phyloP scores from a whole-genome alignment of 2,329 filamentous ascomycete genomes.

The Neobulgaria alba region DNA sequence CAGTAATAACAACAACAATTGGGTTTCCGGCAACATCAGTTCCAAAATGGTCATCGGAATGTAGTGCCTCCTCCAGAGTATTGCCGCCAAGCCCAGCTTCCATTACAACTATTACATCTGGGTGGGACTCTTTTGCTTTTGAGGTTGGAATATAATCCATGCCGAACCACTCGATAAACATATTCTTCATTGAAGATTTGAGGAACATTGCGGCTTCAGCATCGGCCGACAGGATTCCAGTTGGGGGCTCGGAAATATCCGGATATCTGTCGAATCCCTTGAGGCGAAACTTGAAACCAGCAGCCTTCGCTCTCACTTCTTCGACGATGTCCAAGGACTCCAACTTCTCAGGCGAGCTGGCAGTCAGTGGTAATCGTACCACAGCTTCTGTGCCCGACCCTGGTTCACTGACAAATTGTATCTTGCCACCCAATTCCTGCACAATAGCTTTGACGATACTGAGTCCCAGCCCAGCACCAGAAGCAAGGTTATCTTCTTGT shows the following conservation, averaged over 20 bases:
- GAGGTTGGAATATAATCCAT: slow-evolving; percentile 15
- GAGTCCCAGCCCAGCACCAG: slow-evolving; percentile 53
- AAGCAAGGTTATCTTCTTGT: slow-evolving; percentile 53
- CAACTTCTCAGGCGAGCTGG: slow-evolving; percentile 6
- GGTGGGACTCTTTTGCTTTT: slow-evolving; percentile 1
- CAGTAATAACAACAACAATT: slow-evolving; percentile 22
- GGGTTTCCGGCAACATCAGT: slow-evolving; percentile 8
- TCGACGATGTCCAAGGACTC: slow-evolving; percentile 9
- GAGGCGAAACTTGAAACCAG: slow-evolving; percentile 18
- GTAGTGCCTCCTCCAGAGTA: slow-evolving; percentile 16
- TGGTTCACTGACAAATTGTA: slow-evolving; percentile 46
- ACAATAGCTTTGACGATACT: slow-evolving; percentile 55
- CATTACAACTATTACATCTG: slow-evolving; percentile 23
- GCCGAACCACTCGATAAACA: slow-evolving; percentile 22
- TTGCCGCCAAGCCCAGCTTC: slow-evolving; percentile 20
- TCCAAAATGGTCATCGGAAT: slow-evolving; percentile 8
- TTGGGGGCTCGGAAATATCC: slow-evolving; percentile 25
- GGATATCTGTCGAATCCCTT: slow-evolving; percentile 25
- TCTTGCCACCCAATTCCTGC: slow-evolving; percentile 48
- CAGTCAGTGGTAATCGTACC: slow-evolving; percentile 20
- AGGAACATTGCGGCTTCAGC: slow-evolving; percentile 21
- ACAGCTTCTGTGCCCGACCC: slow-evolving; percentile 45
- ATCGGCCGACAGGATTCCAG: slow-evolving; percentile 24
- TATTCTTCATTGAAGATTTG: slow-evolving; percentile 15
- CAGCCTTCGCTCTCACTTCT: slow-evolving; percentile 13